phyloP scores from a whole-genome alignment of 139 green algal species.

The Medakamo hakoo region DNA sequence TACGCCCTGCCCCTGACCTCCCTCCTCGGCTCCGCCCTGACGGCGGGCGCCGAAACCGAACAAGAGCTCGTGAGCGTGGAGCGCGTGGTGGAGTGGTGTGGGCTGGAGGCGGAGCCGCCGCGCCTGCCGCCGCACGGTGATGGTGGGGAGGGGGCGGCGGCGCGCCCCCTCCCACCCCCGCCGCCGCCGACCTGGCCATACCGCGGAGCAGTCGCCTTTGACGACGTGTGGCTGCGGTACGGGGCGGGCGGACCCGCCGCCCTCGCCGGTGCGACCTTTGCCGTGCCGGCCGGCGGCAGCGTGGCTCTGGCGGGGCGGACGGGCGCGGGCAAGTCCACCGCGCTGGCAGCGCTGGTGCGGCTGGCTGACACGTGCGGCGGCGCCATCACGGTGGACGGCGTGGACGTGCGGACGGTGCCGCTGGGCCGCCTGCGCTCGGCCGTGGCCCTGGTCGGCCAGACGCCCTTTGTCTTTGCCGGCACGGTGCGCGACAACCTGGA shows the following conservation, averaged over 20 bases:
- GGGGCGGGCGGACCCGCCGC: conserved; percentile 8
- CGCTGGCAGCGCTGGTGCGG: conserved; percentile 38
- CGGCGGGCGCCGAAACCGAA: conserved; percentile 49
- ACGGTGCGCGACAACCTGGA: conserved; percentile 53
- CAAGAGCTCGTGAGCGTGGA: conserved; percentile 76
- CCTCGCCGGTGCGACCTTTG: conserved; percentile 22
- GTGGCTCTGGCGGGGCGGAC: conserved; percentile 37
- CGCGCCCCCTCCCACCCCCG: background rate
- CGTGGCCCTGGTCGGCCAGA: conserved; percentile 33
- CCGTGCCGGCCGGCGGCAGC: conserved; percentile 12
- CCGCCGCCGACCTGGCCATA: conserved; percentile 1
- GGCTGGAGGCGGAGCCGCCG: conserved; percentile 10
- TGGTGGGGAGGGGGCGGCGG: too few relatives aligned
- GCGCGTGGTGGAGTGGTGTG: conserved; percentile 31
- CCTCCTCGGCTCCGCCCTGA: conserved; percentile 58
- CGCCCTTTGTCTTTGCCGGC: conserved; percentile 52
- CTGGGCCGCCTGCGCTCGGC: conserved; percentile 19
- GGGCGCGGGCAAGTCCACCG: conserved; percentile 48
- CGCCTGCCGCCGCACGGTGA: background rate
- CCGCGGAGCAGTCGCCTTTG: conserved; percentile 7
- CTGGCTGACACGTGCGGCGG: conserved; percentile 25
- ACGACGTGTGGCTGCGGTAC: conserved; percentile 34
- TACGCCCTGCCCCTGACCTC: conserved; percentile 65
- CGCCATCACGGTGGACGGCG: conserved; percentile 18
- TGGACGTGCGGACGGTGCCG: conserved; percentile 19